Evolutionary conservation across 192 early-diverging fungal genomes (phyloP), one percentile per base, ranked within the genome.

Genomic region (Funneliformis geosporum): DNA sequence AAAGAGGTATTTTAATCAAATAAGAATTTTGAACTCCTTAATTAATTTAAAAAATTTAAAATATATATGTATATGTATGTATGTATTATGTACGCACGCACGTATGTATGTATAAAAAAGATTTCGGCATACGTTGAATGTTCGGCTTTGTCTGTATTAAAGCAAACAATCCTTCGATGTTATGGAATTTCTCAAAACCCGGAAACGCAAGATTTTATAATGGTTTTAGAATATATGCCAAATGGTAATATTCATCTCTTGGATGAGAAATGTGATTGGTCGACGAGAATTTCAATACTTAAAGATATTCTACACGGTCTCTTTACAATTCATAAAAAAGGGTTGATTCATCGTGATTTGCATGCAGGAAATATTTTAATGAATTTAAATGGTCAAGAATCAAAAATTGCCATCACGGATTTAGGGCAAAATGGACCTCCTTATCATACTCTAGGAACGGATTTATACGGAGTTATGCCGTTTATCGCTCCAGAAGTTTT

Each of bases 281-380:
- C 44, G 10, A 12, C 18, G 2, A 59, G 47, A 47, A 70, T 70
- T 25, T 9, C 23, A 70, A 42, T 38, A n/a, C 40, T 85, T 18
- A 78, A 71, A 23, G 71, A 75, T 33, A 83, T 82, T 5, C 76
- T 80, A 60, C 27, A 81, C 5, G 76, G 84, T 23, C 74, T 85
- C 4, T 72, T 73, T 44, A 76, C 64, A 2, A 81, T 83, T 6
- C 85, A 86, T 72, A 81, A 86, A 55, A 79, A 77, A 28, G 83
- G 80, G 4, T 82, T 86, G 40, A 68, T 82, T 42, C 85, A 86
- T 65, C 72, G 83, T 18, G 81, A 86, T 74, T 77, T 86, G 7
- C 85, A 86, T 77, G 81, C 79, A 70, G 83, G 83, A 33, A 86
- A 86, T 69, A 86, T 86, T 27, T 68, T 84, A 81, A 85, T 80